Evolutionary conservation across 2,329 filamentous ascomycete genomes (phyloP).

Genomic region (Sclerotinia glacialis): DNA sequence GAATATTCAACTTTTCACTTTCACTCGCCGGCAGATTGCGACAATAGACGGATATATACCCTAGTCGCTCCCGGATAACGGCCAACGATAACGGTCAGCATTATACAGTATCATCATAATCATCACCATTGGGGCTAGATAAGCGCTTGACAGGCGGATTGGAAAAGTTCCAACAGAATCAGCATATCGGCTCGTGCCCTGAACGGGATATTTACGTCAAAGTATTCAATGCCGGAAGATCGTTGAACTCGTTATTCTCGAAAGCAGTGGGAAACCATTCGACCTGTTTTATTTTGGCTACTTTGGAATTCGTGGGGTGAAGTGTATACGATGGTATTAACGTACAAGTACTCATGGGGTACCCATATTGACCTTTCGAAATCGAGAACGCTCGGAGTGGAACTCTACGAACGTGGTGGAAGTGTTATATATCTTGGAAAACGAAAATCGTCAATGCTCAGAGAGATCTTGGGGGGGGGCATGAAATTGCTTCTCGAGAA

Average conservation of each 20-base stretch:
- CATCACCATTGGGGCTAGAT: background rate
- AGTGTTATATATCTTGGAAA: background rate
- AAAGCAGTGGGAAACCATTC: background rate
- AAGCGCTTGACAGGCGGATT: background rate
- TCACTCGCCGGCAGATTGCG: background rate
- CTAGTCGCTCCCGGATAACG: background rate
- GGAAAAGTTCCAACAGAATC: too few relatives aligned
- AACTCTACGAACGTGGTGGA: too few relatives aligned
- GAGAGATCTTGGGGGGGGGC: background rate
- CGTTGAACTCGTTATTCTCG: background rate
- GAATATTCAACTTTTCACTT: background rate
- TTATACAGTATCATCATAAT: background rate
- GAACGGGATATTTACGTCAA: background rate
- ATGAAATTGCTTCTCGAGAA: background rate
- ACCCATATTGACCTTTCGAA: background rate
- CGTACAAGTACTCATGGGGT: background rate
- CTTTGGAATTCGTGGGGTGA: background rate
- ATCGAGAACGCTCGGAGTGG: background rate
- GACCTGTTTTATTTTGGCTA: background rate
- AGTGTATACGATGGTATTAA: background rate
- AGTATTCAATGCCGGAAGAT: background rate
- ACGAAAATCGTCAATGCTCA: background rate
- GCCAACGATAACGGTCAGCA: background rate
- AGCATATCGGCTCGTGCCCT: background rate
- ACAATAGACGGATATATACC: background rate